These are phyloP conservation scores for Hypomyces perniciosus DNA, from an alignment of 2,329 filamentous ascomycete species.

Conservation along the genomic window DNA sequence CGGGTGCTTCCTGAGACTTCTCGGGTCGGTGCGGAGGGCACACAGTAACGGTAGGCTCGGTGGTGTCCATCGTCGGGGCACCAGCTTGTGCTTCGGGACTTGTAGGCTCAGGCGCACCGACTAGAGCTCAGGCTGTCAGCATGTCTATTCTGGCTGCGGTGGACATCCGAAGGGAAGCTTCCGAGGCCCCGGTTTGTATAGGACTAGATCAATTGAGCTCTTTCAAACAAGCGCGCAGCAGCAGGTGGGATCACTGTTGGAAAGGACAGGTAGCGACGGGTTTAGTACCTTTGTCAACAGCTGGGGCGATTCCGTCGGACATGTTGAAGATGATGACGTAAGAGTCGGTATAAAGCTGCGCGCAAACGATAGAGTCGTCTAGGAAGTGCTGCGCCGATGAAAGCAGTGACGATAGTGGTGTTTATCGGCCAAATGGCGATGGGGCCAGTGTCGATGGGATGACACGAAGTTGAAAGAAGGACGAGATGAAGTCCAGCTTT, in stretches of 20 bases:
- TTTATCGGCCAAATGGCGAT: background rate
- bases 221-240: background rate
- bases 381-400: background rate
- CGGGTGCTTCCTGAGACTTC: background rate
- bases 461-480: background rate
- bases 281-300: constrained; percentile 31
- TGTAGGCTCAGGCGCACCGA: constrained; percentile 24
- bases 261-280: constrained; percentile 12
- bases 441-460: background rate
- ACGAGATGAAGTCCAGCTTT: constrained; percentile 2
- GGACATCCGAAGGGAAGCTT: background rate
- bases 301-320: constrained; percentile 29
- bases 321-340: constrained; percentile 31
- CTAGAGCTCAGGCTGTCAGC: constrained; percentile 16
- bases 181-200: background rate
- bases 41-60: constrained; percentile 11
- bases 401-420: background rate
- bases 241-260: background rate
- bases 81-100: constrained; percentile 24
- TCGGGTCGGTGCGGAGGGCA: constrained; percentile 12
- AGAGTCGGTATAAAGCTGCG: constrained; percentile 13
- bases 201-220: constrained; percentile 1
- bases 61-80: constrained; percentile 22
- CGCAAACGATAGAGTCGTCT: constrained; percentile 1
- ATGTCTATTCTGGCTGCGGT: background rate